Conservation (phyloP, 352 stramenopile species). For the Pythium apleroticum region DNA sequence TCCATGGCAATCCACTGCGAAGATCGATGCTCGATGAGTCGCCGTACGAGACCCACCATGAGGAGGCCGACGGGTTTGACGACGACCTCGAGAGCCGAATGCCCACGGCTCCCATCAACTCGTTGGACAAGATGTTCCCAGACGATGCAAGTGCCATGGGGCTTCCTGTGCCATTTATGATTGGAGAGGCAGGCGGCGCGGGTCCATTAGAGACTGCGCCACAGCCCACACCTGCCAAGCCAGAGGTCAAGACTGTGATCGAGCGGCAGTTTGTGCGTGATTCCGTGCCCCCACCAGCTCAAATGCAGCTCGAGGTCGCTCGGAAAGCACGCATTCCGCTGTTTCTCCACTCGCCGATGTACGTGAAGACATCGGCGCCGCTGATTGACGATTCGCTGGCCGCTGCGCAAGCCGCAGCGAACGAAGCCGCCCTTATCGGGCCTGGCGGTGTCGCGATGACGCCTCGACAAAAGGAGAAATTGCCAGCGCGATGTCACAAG, state of each 20-base stretch:
- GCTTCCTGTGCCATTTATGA: slow-evolving; percentile 30
- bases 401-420: slow-evolving; percentile 10
- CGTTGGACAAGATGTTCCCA: slow-evolving; percentile 18
- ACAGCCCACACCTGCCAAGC: slow-evolving; percentile 33
- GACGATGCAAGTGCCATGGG: not conserved
- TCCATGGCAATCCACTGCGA: slow-evolving; percentile 12
- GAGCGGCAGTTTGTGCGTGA: slow-evolving; percentile 74
- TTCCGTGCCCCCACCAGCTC: slow-evolving; percentile 62
- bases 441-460: slow-evolving; percentile 28
- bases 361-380: slow-evolving; percentile 69
- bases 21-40: slow-evolving; percentile 20
- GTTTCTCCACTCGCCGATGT: slow-evolving; percentile 87
- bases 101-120: not conserved
- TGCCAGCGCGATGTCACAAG: slow-evolving; percentile 52
- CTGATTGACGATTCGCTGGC: slow-evolving; percentile 53
- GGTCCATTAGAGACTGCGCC: not conserved
- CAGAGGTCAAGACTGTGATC: slow-evolving; percentile 50
- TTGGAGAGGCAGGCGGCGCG: slow-evolving; percentile 7
- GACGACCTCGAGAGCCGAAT: slow-evolving; percentile 25
- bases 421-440: slow-evolving; percentile 2
- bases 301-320: slow-evolving; percentile 87
- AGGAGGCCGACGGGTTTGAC: slow-evolving; percentile 28
- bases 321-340: slow-evolving; percentile 80
- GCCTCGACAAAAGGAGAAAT: slow-evolving; percentile 40
- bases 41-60: slow-evolving; percentile 23